Conservation (phyloP, 257 asterid genomes). For the Cordia subcordata region DNA sequence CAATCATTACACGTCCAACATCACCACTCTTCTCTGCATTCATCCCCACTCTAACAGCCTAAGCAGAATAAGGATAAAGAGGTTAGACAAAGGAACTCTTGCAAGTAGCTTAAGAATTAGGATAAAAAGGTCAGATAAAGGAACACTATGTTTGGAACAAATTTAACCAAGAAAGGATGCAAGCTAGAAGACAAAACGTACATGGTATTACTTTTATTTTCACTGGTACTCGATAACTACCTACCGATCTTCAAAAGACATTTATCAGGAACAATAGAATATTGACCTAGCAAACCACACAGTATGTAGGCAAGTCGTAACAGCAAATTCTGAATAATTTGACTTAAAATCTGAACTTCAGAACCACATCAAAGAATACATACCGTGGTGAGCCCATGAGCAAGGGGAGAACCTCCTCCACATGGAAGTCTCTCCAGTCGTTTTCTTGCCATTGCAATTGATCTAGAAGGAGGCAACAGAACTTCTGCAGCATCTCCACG, state of each 20-base stretch:
- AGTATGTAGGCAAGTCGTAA: not conserved
- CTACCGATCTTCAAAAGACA: not conserved
- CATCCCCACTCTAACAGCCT: conserved; percentile 98
- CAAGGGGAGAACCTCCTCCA: conserved; percentile 99
- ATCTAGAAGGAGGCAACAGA: conserved; percentile 95
- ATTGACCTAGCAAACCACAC: too few species aligned
- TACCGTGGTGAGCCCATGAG: conserved; percentile 98
- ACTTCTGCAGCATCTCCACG: conserved; percentile 99
- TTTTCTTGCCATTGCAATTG: conserved; percentile 95
- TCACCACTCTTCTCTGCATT: conserved; percentile 98
- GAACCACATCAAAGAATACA: conserved; percentile 3
- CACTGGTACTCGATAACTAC: too few species aligned
- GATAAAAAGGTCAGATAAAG: not conserved
- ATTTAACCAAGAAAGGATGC: too few species aligned
- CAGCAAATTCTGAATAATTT: too few species aligned
- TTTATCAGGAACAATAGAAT: not conserved
- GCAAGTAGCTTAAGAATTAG: conserved; percentile 1
- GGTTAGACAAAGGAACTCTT: not conserved
- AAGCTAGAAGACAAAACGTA: too few species aligned
- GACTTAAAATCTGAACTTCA: not conserved
- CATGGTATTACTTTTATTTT: too few species aligned
- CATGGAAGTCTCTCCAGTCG: conserved; percentile 99
- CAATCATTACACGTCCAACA: conserved; percentile 96
- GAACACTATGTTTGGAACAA: not conserved
- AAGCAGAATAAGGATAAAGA: conserved; percentile 6